These are phyloP conservation scores for Lasiodiplodia gonubiensis DNA, from an alignment of 2,329 filamentous ascomycete species.

Conservation along the genomic window DNA sequence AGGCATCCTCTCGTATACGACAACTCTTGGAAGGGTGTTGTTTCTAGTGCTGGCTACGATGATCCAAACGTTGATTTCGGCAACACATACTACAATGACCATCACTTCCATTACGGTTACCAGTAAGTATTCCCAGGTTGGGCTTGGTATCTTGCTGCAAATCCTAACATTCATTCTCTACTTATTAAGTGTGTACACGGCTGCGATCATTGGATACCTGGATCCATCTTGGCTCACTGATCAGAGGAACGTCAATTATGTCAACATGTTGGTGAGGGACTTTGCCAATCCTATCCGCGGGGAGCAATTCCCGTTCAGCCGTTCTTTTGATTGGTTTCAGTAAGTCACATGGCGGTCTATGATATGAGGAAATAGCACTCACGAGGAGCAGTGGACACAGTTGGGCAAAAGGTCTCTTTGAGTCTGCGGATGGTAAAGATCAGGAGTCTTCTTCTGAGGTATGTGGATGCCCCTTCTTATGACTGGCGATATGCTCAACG, in stretches of 20 bases:
- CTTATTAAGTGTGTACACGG: conserved; percentile 61
- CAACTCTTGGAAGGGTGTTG: conserved; percentile 76
- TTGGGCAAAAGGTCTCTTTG: conserved; percentile 85
- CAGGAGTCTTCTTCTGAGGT: conserved; percentile 86
- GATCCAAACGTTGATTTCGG: conserved; percentile 83
- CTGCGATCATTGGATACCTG: conserved; percentile 81
- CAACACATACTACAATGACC: conserved; percentile 80
- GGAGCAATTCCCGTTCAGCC: conserved; percentile 72
- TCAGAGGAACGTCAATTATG: conserved; percentile 76
- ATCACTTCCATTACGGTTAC: conserved; percentile 70
- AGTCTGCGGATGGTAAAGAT: conserved; percentile 78
- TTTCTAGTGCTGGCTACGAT: conserved; percentile 78
- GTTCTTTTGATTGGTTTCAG: conserved; percentile 82
- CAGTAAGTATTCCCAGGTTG: conserved; percentile 8
- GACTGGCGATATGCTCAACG: neutral
- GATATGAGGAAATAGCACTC: neutral
- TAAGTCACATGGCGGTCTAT: neutral
- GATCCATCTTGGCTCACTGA: conserved; percentile 75
- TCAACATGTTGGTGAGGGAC: conserved; percentile 84
- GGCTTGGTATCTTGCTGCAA: neutral
- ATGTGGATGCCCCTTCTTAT: neutral
- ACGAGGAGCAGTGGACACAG: conserved; percentile 69
- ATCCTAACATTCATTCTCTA: neutral
- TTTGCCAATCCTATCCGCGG: conserved; percentile 78
- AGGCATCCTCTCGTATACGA: conserved; percentile 63